phyloP scores from a whole-genome alignment of 1,284 basidiomycete genomes.

The Puccinia brachypodii region DNA sequence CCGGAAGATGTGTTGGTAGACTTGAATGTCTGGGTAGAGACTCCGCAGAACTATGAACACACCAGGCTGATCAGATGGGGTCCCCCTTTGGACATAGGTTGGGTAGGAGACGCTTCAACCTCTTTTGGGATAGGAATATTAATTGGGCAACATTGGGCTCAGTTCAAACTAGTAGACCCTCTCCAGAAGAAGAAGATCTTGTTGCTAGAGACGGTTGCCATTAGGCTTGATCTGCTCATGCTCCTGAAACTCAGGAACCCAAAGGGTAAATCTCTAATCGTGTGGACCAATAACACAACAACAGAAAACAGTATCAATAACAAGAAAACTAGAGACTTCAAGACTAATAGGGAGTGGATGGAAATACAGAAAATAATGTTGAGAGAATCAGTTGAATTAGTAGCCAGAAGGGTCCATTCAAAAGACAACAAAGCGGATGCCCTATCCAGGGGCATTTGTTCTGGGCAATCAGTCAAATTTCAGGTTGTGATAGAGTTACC shows the following conservation, averaged over 20 bases:
- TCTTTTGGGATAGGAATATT: background rate
- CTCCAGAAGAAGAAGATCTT: background rate
- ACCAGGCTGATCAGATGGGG: background rate
- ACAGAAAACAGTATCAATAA: background rate
- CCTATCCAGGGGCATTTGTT: background rate
- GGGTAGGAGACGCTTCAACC: slow-evolving; percentile 14
- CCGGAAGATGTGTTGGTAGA: background rate
- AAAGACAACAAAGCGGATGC: background rate
- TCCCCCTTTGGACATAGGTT: slow-evolving; percentile 3
- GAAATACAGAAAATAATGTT: background rate
- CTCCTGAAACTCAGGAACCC: background rate
- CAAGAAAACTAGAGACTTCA: background rate
- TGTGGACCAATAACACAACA: background rate
- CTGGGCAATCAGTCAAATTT: background rate
- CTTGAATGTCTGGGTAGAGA: background rate
- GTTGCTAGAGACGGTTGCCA: background rate
- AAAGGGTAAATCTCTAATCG: background rate
- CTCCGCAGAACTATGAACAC: background rate
- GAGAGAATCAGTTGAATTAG: background rate
- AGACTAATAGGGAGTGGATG: background rate
- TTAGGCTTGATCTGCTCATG: background rate
- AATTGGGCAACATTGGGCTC: background rate
- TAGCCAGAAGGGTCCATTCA: slow-evolving; percentile 1
- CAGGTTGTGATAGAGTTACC: background rate
- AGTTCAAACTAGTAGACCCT: background rate